These are phyloP conservation scores for Petunia axillaris DNA, from an alignment of 257 asterid genomes.

Conservation along the genomic window DNA sequence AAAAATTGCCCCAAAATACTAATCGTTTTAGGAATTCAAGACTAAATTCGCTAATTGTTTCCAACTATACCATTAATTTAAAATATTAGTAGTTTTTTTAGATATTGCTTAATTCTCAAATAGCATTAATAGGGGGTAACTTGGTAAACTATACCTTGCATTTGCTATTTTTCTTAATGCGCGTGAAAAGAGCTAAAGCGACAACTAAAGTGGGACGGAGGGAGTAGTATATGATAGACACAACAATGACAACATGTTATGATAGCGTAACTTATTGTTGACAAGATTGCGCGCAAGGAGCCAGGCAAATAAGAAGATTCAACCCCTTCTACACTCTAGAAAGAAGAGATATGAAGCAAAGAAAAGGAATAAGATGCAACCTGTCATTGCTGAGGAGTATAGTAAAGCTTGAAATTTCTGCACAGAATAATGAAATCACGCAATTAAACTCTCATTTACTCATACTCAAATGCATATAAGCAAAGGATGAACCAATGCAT, in stretches of 20 bases:
- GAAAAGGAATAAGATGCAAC: constrained; percentile 36
- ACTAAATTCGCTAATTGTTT: too few relatives aligned
- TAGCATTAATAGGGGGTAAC: too few relatives aligned
- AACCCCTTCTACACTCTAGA: background rate
- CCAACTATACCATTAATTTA: too few relatives aligned
- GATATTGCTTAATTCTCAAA: too few relatives aligned
- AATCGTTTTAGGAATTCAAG: too few relatives aligned
- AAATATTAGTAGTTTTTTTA: too few relatives aligned
- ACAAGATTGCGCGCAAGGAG: background rate
- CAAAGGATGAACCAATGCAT: background rate
- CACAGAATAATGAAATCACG: constrained; percentile 29
- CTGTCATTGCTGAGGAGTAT: constrained; percentile 66
- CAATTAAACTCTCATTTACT: background rate
- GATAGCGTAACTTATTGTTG: background rate
- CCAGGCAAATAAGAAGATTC: background rate
- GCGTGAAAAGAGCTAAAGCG: background rate
- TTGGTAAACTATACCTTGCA: too few relatives aligned
- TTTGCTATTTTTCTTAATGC: too few relatives aligned
- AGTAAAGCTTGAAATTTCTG: constrained; percentile 69
- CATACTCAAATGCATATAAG: background rate
- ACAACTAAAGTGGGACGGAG: background rate
- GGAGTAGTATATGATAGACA: background rate
- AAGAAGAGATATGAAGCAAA: background rate
- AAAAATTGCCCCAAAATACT: too few relatives aligned
- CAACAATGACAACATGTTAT: background rate